Conservation (phyloP, 768 basidiomycete genomes). For the Pleurotus platypus region DNA sequence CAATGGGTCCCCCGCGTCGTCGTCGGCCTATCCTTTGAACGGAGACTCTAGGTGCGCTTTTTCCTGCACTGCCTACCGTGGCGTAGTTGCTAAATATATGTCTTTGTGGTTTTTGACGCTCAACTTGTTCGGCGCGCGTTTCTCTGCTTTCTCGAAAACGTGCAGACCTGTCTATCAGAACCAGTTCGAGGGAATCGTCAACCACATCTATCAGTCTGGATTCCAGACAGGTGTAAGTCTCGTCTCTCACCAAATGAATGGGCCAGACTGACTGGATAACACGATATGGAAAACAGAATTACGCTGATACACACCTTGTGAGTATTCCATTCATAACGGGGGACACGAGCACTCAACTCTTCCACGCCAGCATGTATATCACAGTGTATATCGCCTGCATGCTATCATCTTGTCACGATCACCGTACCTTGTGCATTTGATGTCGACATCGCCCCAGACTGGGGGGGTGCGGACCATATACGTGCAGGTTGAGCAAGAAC, state of each 20-base stretch:
- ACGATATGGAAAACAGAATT: slow-evolving; percentile 49
- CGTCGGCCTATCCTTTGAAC: slow-evolving; percentile 45
- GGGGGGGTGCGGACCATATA: slow-evolving; percentile 67
- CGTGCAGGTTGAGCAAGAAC: slow-evolving; percentile 73
- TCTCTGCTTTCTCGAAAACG: slow-evolving; percentile 10
- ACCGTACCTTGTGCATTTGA: slow-evolving; percentile 82
- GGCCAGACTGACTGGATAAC: slow-evolving; percentile 6
- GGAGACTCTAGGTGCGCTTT: slow-evolving; percentile 58
- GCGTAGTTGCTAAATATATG: neutral
- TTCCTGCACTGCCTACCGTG: neutral
- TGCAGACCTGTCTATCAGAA: slow-evolving; percentile 48
- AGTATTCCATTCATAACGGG: slow-evolving; percentile 22
- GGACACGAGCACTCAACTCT: slow-evolving; percentile 4
- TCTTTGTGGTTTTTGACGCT: slow-evolving; percentile 7
- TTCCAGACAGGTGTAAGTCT: slow-evolving; percentile 77
- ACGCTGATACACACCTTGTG: slow-evolving; percentile 78
- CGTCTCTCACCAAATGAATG: slow-evolving; percentile 5
- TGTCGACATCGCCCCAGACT: slow-evolving; percentile 75
- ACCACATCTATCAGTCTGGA: slow-evolving; percentile 74
- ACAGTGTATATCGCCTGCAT: slow-evolving; percentile 74
- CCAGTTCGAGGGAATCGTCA: slow-evolving; percentile 76
- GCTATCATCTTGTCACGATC: slow-evolving; percentile 85
- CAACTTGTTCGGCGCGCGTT: neutral
- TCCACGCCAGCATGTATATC: slow-evolving; percentile 59
- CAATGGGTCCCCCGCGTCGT: slow-evolving; percentile 31